Evolutionary conservation across 805 yeast genomes (phyloP).

Genomic region (Candida koratica): DNA sequence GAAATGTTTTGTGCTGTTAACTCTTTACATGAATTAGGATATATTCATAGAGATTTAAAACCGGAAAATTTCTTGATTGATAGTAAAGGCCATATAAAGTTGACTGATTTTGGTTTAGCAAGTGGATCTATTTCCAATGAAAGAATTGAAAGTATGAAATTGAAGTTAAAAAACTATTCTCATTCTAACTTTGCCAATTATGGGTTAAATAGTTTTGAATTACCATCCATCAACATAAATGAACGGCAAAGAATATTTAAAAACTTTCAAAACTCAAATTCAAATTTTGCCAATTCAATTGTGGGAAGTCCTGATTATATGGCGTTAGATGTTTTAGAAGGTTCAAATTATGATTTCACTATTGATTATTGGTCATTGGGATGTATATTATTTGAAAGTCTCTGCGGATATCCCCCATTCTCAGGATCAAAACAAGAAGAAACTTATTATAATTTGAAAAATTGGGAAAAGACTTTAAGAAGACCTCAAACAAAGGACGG

Average conservation of each 20-base stretch:
- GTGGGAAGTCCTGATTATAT: slow-evolving; percentile 99
- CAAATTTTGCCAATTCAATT: slow-evolving; percentile 84
- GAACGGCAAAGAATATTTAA: slow-evolving; percentile 88
- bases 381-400: slow-evolving; percentile 92
- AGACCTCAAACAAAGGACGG: slow-evolving; percentile 93
- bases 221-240: slow-evolving; percentile 64
- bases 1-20: slow-evolving; percentile 97
- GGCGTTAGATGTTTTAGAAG: slow-evolving; percentile 97
- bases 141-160: slow-evolving; percentile 87
- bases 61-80: slow-evolving; percentile 93
- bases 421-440: slow-evolving; percentile 92
- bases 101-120: slow-evolving; percentile 96
- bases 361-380: slow-evolving; percentile 99
- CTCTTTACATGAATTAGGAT: slow-evolving; percentile 90
- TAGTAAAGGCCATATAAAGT: slow-evolving; percentile 83
- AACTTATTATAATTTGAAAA: slow-evolving; percentile 86
- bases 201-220: slow-evolving; percentile 36
- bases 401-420: slow-evolving; percentile 96
- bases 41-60: slow-evolving; percentile 94
- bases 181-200: slow-evolving; percentile 58
- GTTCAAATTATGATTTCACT: slow-evolving; percentile 88
- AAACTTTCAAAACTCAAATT: slow-evolving; percentile 52
- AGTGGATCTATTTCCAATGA: slow-evolving; percentile 93
- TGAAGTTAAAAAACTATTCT: slow-evolving; percentile 63
- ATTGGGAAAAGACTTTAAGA: slow-evolving; percentile 84